Evolutionary conservation across 2,329 filamentous ascomycete genomes (phyloP).

Genomic region (Akanthomyces muscarius): DNA sequence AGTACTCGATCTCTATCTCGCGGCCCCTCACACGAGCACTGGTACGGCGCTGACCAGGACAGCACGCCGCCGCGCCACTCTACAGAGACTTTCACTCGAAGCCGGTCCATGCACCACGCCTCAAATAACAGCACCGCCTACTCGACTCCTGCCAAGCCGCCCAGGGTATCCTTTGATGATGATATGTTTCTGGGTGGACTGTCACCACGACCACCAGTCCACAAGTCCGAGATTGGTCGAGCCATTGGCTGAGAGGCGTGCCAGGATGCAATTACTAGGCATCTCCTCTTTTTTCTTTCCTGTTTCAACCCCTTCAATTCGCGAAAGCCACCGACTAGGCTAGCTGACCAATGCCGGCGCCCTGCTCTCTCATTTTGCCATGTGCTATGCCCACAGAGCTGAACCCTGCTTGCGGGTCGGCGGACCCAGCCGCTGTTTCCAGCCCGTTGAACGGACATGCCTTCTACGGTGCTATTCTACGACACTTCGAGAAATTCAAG

Average conservation of each 20-base stretch:
- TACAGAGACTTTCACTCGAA: slow-evolving; percentile 27
- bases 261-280: neutral
- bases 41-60: slow-evolving; percentile 36
- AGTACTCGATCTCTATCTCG: slow-evolving; percentile 43
- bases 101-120: slow-evolving; percentile 15
- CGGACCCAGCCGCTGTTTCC: neutral
- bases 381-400: neutral
- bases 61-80: slow-evolving; percentile 30
- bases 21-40: slow-evolving; percentile 34
- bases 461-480: neutral
- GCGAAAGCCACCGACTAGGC: neutral
- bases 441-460: neutral
- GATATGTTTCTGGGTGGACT: slow-evolving; percentile 42
- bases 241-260: slow-evolving; percentile 46
- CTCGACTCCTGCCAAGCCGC: slow-evolving; percentile 41
- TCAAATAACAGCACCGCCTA: slow-evolving; percentile 27
- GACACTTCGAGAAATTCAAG: neutral
- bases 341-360: slow-evolving; percentile 1
- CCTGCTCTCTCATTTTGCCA: neutral
- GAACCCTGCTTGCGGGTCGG: neutral
- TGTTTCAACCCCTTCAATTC: slow-evolving; percentile 5
- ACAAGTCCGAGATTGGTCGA: slow-evolving; percentile 47
- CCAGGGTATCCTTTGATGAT: slow-evolving; percentile 44
- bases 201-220: slow-evolving; percentile 46
- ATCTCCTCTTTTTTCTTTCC: slow-evolving; percentile 7